Base-by-base conservation (phyloP, 306 rosid species). In the Vigna unguiculata region DNA sequence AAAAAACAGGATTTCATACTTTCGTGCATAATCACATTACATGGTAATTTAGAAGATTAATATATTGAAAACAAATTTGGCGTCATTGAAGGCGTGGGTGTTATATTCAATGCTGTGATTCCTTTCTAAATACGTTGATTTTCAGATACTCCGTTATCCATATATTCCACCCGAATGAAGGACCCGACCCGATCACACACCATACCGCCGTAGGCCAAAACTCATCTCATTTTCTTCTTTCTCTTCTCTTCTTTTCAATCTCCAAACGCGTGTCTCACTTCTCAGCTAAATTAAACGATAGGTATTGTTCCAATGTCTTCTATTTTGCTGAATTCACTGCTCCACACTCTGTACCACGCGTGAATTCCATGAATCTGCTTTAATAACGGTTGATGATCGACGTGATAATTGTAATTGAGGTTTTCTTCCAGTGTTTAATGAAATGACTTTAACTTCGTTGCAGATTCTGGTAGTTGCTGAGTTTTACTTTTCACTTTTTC, bases 161-260 rank as follows among this genome's bases (percentile, higher is more conserved):
- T 32, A 32, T 32, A 41, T 41, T 11, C 47, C 4, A 38, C 47
- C 47, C 14, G 9, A 40, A 40, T 9, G 1, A 9, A 12, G 6
- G 13, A 71, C 78, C 83, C 74, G 68, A 79, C 78, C 78, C 83
- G 83, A 34, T 47, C 46, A 69, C 22, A 36, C 19, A 21, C 72
- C 55, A 28, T 36, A 20, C 64, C 16, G 32, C 52, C 14, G 12
- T 34, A 59, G 16, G 53, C 6, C 9, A 43, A 49, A 53, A 28
- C 57, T 52, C 47, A 24, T 36, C 17, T 49, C 34, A 21, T 48
- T 71, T 20, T 17, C 52, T 49, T 6, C 54, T n/a, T 49, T 64
- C 45, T 9, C 3, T 40, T 9, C 13, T 40, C 45, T 40, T 43
- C 40, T 43, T 45, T 43, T 47, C 58, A 24, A 7, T 66, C 75